Base-by-base conservation (phyloP, 2,329 filamentous ascomycete genomes). In the Penicillium sp. region DNA sequence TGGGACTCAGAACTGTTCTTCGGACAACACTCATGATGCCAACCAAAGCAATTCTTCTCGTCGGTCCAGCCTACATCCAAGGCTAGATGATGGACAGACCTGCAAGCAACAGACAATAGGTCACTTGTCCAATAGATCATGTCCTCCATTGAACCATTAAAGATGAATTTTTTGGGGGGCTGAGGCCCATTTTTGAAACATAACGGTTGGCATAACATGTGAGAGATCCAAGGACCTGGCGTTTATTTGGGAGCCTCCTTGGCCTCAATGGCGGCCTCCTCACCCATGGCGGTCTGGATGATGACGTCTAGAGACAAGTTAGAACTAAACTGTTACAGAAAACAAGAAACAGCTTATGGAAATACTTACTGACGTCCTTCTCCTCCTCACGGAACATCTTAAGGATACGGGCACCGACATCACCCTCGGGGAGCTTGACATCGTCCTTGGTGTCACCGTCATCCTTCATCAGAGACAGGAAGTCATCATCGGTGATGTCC, bases 251-350 rank as follows among this genome's bases (percentile, higher is more conserved):
- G 91, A 81, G 91, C 92, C 84, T 97, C 93, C 89, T 98, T 98
- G 83, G 89, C 91, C 79, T 97, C 93, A 79, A 97, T 90, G 77
- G 89, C 91, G 74, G 86, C 83, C 87, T 98, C 91, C 85, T 99
- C 94, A 78, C 91, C 91, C 95, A 99, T 99, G 79, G 95, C 89
- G 75, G 92, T 91, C 79, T 96, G 91, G 80, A 99, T 88, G 75
- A 94, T 90, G 75, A 98, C 90, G 83, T 93, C 93, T 97, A 60
- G 33, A 61, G 59, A 26, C 15, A 26, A 28, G 47, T 65, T 58
- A 66, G 62, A 45, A 49, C 6, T 22, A 24, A 24, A 15, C 3
- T 45, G 42, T 4, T 17, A 15, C 15, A 26, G 4, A 8, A 24
- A 9, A 7, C 1, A n/a, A 2, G 13, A 2, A 13, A 2, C 3